Evolutionary conservation across 2,329 filamentous ascomycete species (phyloP), one percentile per base, ranked within the genome.

Genomic region (Exophiala sp.): DNA sequence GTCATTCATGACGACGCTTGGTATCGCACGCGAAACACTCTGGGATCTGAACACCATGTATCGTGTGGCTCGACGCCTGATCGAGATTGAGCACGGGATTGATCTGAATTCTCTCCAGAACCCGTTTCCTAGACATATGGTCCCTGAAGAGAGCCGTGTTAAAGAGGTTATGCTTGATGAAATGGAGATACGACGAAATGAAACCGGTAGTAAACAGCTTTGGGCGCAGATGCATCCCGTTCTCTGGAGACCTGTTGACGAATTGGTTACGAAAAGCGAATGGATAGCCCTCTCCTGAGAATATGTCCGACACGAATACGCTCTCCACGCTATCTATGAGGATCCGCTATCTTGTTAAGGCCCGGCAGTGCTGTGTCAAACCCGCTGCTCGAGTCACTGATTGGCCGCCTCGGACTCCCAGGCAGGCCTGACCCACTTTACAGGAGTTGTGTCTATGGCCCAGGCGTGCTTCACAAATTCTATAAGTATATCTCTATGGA

Each of bases 51-150:
- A 14, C 29, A 47, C 44, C 18, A 47, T 47, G 44, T 35, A 47
- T 35, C 18, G 29, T 35, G 34, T 47, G 16, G 44, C 24, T 29
- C 29, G 11, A 14, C 29, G 32, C 12, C 16, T 47, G 29, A 35
- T 47, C n/a, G 44, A 47, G 32, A 47, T 34, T n/a, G 44, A 47
- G 44, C 44, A 47, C 20, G 44, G 20, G 5, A 47, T 47, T 47
- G n/a, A 14, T 20, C 32, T 34, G 32, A 10, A 20, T 9, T 18
- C 24, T 12, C n/a, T 14, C 7, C 44, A 47, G 32, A 47, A 32
- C 24, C 20, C 16, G 16, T 11, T 35, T 14, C 24, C 32, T n/a
- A 47, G 32, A 18, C 20, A 47, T 34, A 32, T 20, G 2, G 29
- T 35, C 14, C 32, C n/a, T 36, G 32, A 35, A 20, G 44, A 47